Evolutionary conservation across 441 rosid species (phyloP).

Genomic region (Gossypium aridum): DNA sequence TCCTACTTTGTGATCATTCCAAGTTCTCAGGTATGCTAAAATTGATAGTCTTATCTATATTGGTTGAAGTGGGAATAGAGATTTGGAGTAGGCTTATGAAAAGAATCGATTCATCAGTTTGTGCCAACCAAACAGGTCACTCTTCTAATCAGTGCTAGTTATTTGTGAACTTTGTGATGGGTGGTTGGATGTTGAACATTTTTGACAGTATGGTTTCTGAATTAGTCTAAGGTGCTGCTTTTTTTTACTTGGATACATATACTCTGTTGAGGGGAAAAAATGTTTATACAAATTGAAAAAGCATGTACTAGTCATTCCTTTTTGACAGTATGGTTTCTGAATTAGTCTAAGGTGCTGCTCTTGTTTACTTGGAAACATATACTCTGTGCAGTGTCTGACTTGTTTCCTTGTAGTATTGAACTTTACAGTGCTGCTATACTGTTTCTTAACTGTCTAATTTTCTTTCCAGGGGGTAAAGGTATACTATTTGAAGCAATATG

Average conservation of each 20-base stretch:
- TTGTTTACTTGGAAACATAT: not conserved
- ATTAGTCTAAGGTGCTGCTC: not conserved
- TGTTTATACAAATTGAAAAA: not conserved
- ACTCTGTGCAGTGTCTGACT: not conserved
- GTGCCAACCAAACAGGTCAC: not conserved
- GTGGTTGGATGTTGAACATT: not conserved
- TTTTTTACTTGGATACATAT: not conserved
- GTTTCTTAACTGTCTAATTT: not conserved
- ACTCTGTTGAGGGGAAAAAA: not conserved
- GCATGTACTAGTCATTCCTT: not conserved
- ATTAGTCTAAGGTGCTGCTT: not conserved
- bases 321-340: not conserved
- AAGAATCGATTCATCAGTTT: not conserved
- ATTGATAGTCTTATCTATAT: constrained; percentile 6
- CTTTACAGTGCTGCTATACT: not conserved
- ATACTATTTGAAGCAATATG: not conserved
- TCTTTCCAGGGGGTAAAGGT: not conserved
- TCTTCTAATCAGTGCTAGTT: not conserved
- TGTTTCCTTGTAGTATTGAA: not conserved
- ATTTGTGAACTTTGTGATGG: not conserved
- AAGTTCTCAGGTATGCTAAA: constrained; percentile 37
- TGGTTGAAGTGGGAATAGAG: not conserved
- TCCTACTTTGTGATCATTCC: constrained; percentile 36
- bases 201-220: not conserved
- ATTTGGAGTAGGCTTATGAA: not conserved